Evolutionary conservation across 768 basidiomycete genomes (phyloP), one percentile per base, ranked within the genome.

Genomic region (Lentinula detonsa): DNA sequence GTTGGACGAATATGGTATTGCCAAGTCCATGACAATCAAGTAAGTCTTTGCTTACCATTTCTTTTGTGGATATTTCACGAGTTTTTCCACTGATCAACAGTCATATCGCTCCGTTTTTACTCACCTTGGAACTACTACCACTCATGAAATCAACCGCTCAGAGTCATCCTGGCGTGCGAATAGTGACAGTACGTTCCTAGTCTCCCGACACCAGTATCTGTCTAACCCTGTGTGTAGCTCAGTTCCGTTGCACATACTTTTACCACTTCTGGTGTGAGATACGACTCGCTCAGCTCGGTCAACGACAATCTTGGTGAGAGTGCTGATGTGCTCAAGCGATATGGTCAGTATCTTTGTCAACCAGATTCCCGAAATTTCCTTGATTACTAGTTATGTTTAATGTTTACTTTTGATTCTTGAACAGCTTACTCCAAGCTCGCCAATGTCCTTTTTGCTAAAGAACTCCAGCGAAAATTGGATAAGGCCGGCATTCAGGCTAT

Each of bases 381-480:
- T 10, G 33, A 21, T 28, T 85, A 7, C 23, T 23, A 23, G 1
- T 37, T 37, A 37, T 11, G 1, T 37, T 11, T 7, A 37, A 37
- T 37, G 8, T 37, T 37, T 37, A 7, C 8, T 8, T 37, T 37
- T 37, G 23, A 23, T 23, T 23, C 23, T 23, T 23, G 39, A 16
- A 21, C 16, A 86, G 86, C 67, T 0, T 68, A 76, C 39, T 73
- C 81, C 51, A 87, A 87, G 66, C 69, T 85, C 18, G 76, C 79
- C 16, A 76, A 75, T 53, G 69, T 81, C 34, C 73, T 86, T 16
- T 84, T 76, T 61, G 78, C 77, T 1, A 77, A 74, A 28, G 75
- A 80, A 63, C 70, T 87, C 15, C 84, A 87, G 60, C 73, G 72
- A 37, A 78, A 68, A 21, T 69, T 87, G 33, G 74, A 78, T 46